Base-by-base conservation (phyloP, 2,329 filamentous ascomycete genomes). In the Chrysoporthe deuterocubensis region DNA sequence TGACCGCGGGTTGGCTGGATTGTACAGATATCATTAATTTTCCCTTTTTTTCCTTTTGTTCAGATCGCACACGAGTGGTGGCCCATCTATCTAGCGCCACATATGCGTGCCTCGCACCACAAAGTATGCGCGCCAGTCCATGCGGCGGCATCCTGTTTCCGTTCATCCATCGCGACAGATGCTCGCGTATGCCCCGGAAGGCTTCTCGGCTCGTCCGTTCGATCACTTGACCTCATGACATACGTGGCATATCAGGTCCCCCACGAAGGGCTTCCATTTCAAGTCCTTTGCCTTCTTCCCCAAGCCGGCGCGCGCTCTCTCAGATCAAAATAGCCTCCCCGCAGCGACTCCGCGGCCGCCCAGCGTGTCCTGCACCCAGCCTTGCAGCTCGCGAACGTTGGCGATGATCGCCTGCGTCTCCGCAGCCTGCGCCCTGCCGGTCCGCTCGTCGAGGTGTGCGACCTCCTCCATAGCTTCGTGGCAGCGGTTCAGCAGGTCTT, bases 391-490 rank as follows among this genome's bases (percentile, higher is more conserved):
- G 32, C 56, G 37, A 32, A 65, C 34, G 2, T 65, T 13, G 18
- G 63, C 63, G 40, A 60, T 16, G 54, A 65, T 9, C 18, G 9
- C 16, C 56, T 65, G 63, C 34, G 56, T 65, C 9, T 65, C 63
- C 2, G 26, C 54, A 14, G 43, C 46, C 13, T 42, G 42, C 21
- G 64, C 50, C 46, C 54, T 63, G 2, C 52, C 60, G 9, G 46
- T 42, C 2, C 48, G 42, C 54, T 59, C 63, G 18, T 70, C 68
- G 11, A 52, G 46, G 5, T 50, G 57, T 18, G 42, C 32, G n/a
- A 70, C 46, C 37, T 70, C 69, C 14, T 58, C 44, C 65, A 70
- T 66, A 9, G 63, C 48, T 34, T 70, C 58, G 40, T 62, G 52
- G 5, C 62, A 61, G 16, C 68, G 57, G n/a, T 37, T 37, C 48